Evolutionary conservation across 768 basidiomycete species (phyloP).

Genomic region (Termitomyces titanicus): DNA sequence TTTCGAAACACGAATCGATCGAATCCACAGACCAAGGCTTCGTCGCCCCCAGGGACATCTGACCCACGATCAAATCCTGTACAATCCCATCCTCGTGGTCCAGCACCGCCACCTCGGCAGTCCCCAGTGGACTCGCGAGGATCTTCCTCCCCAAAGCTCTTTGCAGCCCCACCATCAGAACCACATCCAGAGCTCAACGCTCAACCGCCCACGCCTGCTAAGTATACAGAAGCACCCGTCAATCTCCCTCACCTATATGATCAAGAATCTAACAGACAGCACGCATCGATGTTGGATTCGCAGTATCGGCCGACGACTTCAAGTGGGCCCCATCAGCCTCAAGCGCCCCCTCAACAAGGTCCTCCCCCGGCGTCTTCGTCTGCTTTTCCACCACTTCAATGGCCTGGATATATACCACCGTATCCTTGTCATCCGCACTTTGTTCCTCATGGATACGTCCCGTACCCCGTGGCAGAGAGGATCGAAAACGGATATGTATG

Average conservation of each 20-base stretch:
- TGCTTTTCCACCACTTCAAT: background rate
- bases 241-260: background rate
- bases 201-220: background rate
- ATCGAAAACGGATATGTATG: background rate
- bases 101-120: constrained; percentile 2
- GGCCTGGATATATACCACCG: background rate
- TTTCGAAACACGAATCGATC: background rate
- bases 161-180: background rate
- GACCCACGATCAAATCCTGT: background rate
- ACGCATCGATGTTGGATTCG: background rate
- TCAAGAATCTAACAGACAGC: background rate
- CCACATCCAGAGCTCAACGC: background rate
- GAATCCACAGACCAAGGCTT: background rate
- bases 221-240: background rate
- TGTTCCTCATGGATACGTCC: background rate
- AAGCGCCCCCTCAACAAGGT: background rate
- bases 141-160: background rate
- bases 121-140: background rate
- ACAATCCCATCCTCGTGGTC: background rate
- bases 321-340: background rate
- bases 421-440: background rate
- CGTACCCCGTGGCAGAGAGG: background rate
- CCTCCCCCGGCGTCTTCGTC: background rate
- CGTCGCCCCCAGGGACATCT: background rate
- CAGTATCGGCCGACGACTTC: background rate